A percentile compares a stretch with the other conserved stretches of the same genome.
phyloP scores from a whole-genome alignment of 192 early-diverging fungal genomes.

The Entomortierella lignicola region DNA sequence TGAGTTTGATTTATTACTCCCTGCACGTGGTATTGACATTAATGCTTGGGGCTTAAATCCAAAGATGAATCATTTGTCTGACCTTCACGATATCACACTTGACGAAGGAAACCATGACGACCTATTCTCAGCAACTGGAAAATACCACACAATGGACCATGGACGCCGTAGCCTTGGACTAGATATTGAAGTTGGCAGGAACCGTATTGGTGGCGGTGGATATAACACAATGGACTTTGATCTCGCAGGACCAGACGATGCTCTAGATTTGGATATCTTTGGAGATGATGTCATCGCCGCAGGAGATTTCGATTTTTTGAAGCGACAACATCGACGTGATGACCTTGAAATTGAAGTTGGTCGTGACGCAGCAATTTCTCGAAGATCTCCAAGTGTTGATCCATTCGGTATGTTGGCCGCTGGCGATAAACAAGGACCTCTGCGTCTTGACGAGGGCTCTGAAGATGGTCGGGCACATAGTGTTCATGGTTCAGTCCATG shows the following conservation, averaged over 20 bases:
- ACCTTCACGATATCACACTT: conserved; percentile 78
- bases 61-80: conserved; percentile 61
- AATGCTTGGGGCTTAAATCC: conserved; percentile 45
- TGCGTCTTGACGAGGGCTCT: conserved; percentile 25
- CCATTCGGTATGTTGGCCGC: conserved; percentile 41
- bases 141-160: conserved; percentile 24
- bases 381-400: conserved; percentile 50
- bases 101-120: conserved; percentile 16
- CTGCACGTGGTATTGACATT: conserved; percentile 62
- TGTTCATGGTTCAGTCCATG: conserved; percentile 43
- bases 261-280: conserved; percentile 35
- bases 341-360: conserved; percentile 69
- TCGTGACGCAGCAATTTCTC: conserved; percentile 56
- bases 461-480: conserved; percentile 37
- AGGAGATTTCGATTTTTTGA: conserved; percentile 54
- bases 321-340: conserved; percentile 31
- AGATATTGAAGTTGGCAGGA: conserved; percentile 53
- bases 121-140: conserved; percentile 12
- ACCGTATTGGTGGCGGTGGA: conserved; percentile 56
- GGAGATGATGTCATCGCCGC: conserved; percentile 23
- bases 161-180: conserved; percentile 37
- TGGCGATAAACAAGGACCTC: conserved; percentile 12
- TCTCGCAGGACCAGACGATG: conserved; percentile 40
- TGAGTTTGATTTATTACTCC: conserved; percentile 92
- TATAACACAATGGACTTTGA: conserved; percentile 52